Evolutionary conservation across 2,329 filamentous ascomycete genomes (phyloP), one percentile per base, ranked within the genome.

Genomic region (Aspergillus sp.): DNA sequence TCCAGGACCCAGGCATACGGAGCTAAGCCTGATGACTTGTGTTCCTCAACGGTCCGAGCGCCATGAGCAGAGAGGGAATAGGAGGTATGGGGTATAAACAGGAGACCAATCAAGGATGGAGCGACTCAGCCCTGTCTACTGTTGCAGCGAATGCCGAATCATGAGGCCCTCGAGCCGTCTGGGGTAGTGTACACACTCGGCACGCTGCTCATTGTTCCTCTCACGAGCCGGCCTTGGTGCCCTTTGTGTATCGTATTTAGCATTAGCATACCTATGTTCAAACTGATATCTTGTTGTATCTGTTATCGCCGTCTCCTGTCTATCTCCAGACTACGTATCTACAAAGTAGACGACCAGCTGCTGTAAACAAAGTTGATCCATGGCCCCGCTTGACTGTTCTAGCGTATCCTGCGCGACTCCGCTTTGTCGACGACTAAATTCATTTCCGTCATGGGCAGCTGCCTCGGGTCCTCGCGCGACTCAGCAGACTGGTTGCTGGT

Each of bases 161-260:
- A n/a, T 9, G 25, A 47, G 51, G 38, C 36, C 43, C 25, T 52
- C 50, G 47, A 32, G 15, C 28, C 51, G 28, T 38, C 21, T 55
- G 51, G 52, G 49, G 55, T 49, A 30, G 25, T 54, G 38, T 38
- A 57, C 32, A 36, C 32, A 36, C 41, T 55, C n/a, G 53, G 48
- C 48, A 41, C 28, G 25, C 25, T 52, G 55, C 51, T 38, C 43
- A 51, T 47, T 41, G 54, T 55, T 47, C 56, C 56, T 57, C 57
- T 43, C 30, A 28, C 28, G 41, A 48, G 39, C 41, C 48, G 58
- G 63, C 48, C 51, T 32, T 59, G 49, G 45, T 55, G 41, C 59
- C 59, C 28, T 63, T 62, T 58, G 48, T 65, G 64, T 65, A 60
- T 66, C 53, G 43, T 59, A 62, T 47, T 56, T 57, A 48, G 54